These are phyloP conservation scores for Globisporangium recalcitrans DNA, from an alignment of 352 stramenopile genomes.

Conservation along the genomic window DNA sequence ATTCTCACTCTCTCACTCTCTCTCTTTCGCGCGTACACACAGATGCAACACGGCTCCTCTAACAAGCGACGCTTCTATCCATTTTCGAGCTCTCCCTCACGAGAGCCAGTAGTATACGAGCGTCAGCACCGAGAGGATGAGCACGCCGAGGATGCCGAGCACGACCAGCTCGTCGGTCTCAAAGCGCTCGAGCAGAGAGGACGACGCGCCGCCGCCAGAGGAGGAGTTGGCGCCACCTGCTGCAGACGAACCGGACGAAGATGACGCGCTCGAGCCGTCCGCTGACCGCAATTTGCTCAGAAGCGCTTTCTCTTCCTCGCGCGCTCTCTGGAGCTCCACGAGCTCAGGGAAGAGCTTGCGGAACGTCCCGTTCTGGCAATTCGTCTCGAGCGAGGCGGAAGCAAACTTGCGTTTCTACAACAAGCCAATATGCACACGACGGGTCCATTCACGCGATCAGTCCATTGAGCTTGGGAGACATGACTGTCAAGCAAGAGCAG, in stretches of 20 bases:
- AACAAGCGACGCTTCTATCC: slow-evolving; percentile 7
- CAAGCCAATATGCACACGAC: background rate
- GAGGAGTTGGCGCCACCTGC: background rate
- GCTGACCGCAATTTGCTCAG: slow-evolving; percentile 22
- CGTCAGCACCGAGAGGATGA: slow-evolving; percentile 19
- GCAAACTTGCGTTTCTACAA: slow-evolving; percentile 81
- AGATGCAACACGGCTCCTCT: background rate
- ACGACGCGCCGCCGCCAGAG: background rate
- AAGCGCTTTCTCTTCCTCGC: slow-evolving; percentile 41
- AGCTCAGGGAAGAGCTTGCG: slow-evolving; percentile 87
- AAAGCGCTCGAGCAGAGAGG: slow-evolving; percentile 13
- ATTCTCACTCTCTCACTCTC: background rate
- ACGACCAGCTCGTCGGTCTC: slow-evolving; percentile 18
- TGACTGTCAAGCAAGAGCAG: background rate
- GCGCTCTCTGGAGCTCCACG: slow-evolving; percentile 65
- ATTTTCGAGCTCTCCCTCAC: background rate
- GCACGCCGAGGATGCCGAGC: slow-evolving; percentile 14
- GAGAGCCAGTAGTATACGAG: slow-evolving; percentile 17
- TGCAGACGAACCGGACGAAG: background rate
- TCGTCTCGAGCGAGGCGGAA: slow-evolving; percentile 68
- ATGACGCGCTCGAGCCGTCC: background rate
- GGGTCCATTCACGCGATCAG: too few species aligned
- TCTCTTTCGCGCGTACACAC: background rate
- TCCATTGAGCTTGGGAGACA: too few species aligned
- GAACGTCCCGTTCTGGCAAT: slow-evolving; percentile 79